phyloP scores from a whole-genome alignment of 305 asterid species.

The Fraxinus sp. region DNA sequence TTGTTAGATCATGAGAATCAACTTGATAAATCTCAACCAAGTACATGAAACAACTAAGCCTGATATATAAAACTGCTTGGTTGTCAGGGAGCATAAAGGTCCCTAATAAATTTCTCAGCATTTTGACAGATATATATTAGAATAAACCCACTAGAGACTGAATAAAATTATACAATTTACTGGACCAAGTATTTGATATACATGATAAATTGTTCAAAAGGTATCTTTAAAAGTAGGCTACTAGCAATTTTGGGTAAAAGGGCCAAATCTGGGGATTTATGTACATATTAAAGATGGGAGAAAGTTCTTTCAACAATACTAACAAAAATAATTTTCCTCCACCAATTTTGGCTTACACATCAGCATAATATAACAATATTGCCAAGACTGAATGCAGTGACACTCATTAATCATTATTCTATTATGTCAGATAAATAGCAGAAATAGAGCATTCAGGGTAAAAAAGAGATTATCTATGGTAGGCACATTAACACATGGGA shows the following conservation, averaged over 20 bases:
- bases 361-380: not conserved
- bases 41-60: not conserved
- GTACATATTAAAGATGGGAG: not conserved
- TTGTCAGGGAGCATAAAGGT: not conserved
- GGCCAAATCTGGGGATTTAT: not conserved
- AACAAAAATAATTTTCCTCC: not conserved
- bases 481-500: not conserved
- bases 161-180: not conserved
- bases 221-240: not conserved
- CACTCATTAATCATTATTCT: not conserved
- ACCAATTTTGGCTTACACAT: not conserved
- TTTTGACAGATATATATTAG: not conserved
- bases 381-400: not conserved
- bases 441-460: not conserved
- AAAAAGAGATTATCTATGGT: not conserved
- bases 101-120: not conserved
- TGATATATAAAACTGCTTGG: not conserved
- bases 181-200: not conserved
- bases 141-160: not conserved
- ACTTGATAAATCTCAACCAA: conserved; percentile 13
- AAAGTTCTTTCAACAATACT: not conserved
- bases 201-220: not conserved
- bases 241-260: not conserved
- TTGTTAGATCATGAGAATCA: conserved; percentile 25
- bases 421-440: not conserved